These are phyloP conservation scores for Colletotrichum sublineola DNA, from an alignment of 2,329 filamentous ascomycete species.

Conservation along the genomic window DNA sequence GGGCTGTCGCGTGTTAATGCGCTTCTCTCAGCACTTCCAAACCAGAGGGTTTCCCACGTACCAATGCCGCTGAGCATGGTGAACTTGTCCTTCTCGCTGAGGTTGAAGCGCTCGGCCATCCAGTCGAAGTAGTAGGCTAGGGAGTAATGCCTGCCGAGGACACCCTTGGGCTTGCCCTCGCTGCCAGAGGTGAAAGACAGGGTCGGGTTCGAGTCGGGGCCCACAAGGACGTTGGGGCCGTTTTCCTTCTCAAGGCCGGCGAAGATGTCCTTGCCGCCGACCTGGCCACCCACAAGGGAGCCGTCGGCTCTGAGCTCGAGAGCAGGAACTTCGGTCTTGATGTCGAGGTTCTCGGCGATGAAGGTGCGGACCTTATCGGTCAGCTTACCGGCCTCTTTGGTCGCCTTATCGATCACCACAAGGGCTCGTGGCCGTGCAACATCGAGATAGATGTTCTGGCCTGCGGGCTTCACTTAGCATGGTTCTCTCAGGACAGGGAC, in stretches of 20 bases:
- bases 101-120: slow-evolving; percentile 88
- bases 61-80: slow-evolving; percentile 83
- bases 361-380: slow-evolving; percentile 68
- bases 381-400: slow-evolving; percentile 72
- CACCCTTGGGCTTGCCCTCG: slow-evolving; percentile 62
- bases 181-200: slow-evolving; percentile 80
- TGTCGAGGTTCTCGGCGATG: slow-evolving; percentile 77
- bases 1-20: slow-evolving; percentile 58
- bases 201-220: slow-evolving; percentile 86
- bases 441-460: slow-evolving; percentile 77
- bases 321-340: slow-evolving; percentile 81
- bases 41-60: neutral
- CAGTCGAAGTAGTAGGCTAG: slow-evolving; percentile 90
- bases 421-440: slow-evolving; percentile 81
- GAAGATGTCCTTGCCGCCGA: slow-evolving; percentile 77
- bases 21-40: neutral
- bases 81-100: slow-evolving; percentile 78
- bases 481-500: slow-evolving; percentile 62
- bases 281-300: slow-evolving; percentile 74
- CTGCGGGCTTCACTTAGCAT: slow-evolving; percentile 48
- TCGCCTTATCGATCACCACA: slow-evolving; percentile 80
- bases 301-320: slow-evolving; percentile 81
- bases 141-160: slow-evolving; percentile 87
- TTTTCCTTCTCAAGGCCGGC: slow-evolving; percentile 59
- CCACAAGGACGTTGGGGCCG: slow-evolving; percentile 81